Evolutionary conservation across 2,329 filamentous ascomycete genomes (phyloP).

Genomic region (Aspergillus glaucus): DNA sequence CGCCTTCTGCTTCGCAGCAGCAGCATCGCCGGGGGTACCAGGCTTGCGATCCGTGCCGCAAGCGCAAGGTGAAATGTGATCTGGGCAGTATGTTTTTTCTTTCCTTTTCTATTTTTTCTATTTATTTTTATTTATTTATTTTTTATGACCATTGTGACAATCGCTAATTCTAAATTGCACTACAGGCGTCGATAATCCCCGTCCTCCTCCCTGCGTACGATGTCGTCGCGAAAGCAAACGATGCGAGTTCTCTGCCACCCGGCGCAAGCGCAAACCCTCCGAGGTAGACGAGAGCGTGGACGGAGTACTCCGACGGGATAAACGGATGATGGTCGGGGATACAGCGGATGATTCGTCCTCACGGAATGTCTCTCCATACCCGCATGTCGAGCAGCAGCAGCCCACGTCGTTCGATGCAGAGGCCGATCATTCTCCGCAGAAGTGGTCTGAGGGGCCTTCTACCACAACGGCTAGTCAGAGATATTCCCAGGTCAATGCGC

Average conservation of each 20-base stretch:
- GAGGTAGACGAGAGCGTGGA: constrained; percentile 40
- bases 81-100: constrained; percentile 35
- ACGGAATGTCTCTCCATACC: constrained; percentile 16
- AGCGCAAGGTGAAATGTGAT: constrained; percentile 46
- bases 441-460: constrained; percentile 26
- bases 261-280: constrained; percentile 78
- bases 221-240: constrained; percentile 93
- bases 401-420: constrained; percentile 20
- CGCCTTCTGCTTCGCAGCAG: constrained; percentile 16
- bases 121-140: background rate
- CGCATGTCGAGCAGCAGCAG: constrained; percentile 18
- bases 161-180: background rate
- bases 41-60: constrained; percentile 44
- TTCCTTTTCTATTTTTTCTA: constrained; percentile 3
- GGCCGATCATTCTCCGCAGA: constrained; percentile 16
- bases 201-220: constrained; percentile 87
- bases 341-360: constrained; percentile 23
- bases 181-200: constrained; percentile 74
- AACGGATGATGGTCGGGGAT: constrained; percentile 49
- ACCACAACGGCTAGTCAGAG: constrained; percentile 9
- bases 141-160: too few species aligned
- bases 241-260: constrained; percentile 92
- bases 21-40: constrained; percentile 45
- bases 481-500: constrained; percentile 12
- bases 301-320: constrained; percentile 36